A percentile compares a stretch with the other conserved stretches of the same genome.
Conservation (phyloP, 257 asterid species). For the Apocynum venetum region DNA sequence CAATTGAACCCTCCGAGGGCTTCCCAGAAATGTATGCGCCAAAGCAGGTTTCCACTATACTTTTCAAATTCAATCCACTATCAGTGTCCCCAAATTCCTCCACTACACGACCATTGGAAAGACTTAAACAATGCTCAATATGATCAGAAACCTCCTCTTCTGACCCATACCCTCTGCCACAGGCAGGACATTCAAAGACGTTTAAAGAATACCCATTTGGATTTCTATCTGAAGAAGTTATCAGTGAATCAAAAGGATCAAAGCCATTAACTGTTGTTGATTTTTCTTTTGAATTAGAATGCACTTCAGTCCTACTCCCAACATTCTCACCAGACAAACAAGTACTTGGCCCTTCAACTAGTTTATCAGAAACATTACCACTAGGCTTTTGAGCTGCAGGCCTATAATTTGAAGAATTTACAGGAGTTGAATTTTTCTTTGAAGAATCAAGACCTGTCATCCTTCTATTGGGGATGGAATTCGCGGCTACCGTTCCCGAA, state of each 20-base stretch:
- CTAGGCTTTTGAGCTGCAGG: constrained; percentile 22
- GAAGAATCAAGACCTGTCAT: constrained; percentile 23
- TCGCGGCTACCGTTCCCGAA: constrained; percentile 29
- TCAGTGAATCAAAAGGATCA: constrained; percentile 70
- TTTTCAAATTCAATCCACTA: constrained; percentile 13
- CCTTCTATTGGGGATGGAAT: constrained; percentile 22
- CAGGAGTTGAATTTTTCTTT: constrained; percentile 4
- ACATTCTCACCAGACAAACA: constrained; percentile 28
- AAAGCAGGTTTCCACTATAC: constrained; percentile 53
- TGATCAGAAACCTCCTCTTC: constrained; percentile 75
- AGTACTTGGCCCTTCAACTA: constrained; percentile 25
- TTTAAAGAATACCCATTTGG: constrained; percentile 65
- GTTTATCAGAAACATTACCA: constrained; percentile 26
- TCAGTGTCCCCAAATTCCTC: constrained; percentile 25
- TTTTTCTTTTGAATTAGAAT: constrained; percentile 19
- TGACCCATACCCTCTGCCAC: constrained; percentile 61
- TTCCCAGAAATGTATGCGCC: constrained; percentile 60
- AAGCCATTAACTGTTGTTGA: constrained; percentile 42
- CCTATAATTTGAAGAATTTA: constrained; percentile 16
- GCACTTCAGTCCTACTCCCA: constrained; percentile 26
- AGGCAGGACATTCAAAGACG: constrained; percentile 83
- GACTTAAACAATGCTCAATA: constrained; percentile 63
- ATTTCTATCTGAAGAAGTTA: constrained; percentile 74
- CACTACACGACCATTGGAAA: constrained; percentile 15
- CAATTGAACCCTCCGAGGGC: constrained; percentile 56